These are phyloP conservation scores for Fusarium falciforme DNA, from an alignment of 2,329 filamentous ascomycete species.

Conservation along the genomic window DNA sequence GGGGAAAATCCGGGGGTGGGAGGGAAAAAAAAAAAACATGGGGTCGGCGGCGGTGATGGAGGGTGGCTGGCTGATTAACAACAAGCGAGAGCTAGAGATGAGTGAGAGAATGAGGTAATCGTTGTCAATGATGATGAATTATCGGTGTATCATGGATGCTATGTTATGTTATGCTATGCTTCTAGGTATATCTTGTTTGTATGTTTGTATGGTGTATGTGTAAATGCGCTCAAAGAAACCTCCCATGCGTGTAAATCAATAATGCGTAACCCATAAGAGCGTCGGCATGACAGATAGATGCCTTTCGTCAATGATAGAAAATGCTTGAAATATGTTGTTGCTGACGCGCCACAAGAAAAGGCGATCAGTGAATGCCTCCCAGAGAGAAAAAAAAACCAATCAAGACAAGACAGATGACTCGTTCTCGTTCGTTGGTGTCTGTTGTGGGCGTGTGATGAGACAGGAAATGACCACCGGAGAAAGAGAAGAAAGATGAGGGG, in stretches of 20 bases:
- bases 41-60: constrained; percentile 11
- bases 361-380: not conserved
- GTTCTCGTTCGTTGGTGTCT: constrained; percentile 1
- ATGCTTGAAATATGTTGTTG: not conserved
- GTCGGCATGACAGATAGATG: constrained; percentile 14
- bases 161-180: constrained; percentile 17
- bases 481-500: constrained; percentile 7
- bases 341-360: not conserved
- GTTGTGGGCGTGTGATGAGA: constrained; percentile 10
- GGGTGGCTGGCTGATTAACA: constrained; percentile 11
- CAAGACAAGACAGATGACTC: not conserved
- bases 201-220: not conserved
- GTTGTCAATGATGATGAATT: not conserved
- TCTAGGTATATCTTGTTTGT: constrained; percentile 24
- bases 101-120: not conserved
- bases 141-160: not conserved
- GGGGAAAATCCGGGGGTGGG: constrained; percentile 34
- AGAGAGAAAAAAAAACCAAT: not conserved
- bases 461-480: not conserved
- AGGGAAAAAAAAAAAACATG: constrained; percentile 10
- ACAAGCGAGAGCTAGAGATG: not conserved
- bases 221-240: constrained; percentile 9
- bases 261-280: constrained; percentile 32
- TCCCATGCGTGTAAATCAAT: constrained; percentile 10
- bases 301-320: constrained; percentile 18